phyloP scores from a whole-genome alignment of 257 asterid species.

The Plantago ovata region DNA sequence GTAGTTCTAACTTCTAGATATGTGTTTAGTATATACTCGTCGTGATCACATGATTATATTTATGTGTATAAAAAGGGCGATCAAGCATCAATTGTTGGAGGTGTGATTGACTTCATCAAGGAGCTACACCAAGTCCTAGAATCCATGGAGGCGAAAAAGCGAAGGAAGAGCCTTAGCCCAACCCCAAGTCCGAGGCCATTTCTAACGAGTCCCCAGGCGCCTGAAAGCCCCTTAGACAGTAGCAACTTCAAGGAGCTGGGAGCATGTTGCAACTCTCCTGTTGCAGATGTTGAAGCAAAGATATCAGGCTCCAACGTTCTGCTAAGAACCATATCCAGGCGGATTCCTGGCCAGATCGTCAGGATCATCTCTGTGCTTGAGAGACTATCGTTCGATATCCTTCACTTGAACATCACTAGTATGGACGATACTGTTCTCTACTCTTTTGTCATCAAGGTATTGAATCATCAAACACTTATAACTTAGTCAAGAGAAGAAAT shows the following conservation, averaged over 20 bases:
- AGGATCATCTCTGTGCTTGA: constrained; percentile 66
- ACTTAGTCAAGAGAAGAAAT: too few species aligned
- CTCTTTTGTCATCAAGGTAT: constrained; percentile 93
- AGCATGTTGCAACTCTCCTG: constrained; percentile 79
- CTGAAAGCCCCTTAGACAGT: constrained; percentile 32
- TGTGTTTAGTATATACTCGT: background rate
- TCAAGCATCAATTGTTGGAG: constrained; percentile 94
- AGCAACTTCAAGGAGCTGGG: constrained; percentile 56
- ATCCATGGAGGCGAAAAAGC: constrained; percentile 73
- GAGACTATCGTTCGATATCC: constrained; percentile 66
- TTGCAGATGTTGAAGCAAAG: constrained; percentile 85
- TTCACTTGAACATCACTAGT: constrained; percentile 83
- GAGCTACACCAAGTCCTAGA: constrained; percentile 79
- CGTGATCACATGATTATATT: too few species aligned
- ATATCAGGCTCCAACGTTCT: constrained; percentile 74
- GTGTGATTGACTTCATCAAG: constrained; percentile 90
- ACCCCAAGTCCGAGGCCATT: constrained; percentile 55
- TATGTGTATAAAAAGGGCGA: constrained; percentile 53
- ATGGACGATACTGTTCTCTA: constrained; percentile 95
- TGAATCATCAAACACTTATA: too few species aligned
- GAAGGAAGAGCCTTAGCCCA: constrained; percentile 63
- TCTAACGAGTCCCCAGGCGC: constrained; percentile 37
- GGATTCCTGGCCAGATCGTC: constrained; percentile 67
- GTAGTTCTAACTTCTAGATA: too few species aligned
- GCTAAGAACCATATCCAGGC: constrained; percentile 59